phyloP scores from a whole-genome alignment of 106 monocot species.

The Apostasia ramifera region DNA sequence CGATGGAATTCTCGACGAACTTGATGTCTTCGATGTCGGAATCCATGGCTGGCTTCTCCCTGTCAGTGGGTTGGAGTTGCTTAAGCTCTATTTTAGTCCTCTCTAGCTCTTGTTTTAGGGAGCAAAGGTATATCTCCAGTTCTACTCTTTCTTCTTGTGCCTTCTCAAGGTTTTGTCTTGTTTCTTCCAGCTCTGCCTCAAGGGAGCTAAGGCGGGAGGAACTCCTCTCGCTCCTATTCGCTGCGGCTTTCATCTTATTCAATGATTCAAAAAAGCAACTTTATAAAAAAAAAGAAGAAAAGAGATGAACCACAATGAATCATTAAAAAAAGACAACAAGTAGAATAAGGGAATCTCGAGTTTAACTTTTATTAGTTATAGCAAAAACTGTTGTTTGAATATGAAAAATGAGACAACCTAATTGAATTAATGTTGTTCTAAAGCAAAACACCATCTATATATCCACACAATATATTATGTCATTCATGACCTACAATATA shows the following conservation, averaged over 20 bases:
- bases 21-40: constrained; percentile 29
- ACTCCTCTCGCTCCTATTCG: not conserved
- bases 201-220: constrained; percentile 2
- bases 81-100: constrained; percentile 51
- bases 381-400: too few relatives aligned
- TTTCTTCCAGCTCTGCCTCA: constrained; percentile 40
- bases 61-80: constrained; percentile 20
- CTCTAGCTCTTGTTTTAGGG: constrained; percentile 51
- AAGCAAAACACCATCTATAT: too few relatives aligned
- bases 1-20: constrained; percentile 24
- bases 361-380: too few relatives aligned
- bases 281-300: not conserved
- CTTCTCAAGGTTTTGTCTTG: constrained; percentile 51
- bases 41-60: constrained; percentile 14
- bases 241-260: constrained; percentile 15
- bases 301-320: not conserved
- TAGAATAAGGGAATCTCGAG: too few relatives aligned
- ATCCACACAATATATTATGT: too few relatives aligned
- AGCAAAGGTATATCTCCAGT: constrained; percentile 36
- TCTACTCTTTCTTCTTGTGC: constrained; percentile 34
- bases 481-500: too few relatives aligned
- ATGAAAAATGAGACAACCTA: too few relatives aligned
- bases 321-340: too few relatives aligned
- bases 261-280: not conserved
- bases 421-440: too few relatives aligned